Percentiles rank a stretch among this genome's conserved stretches.
Conservation (phyloP, 2,329 filamentous ascomycete genomes). For the Acrodontium crateriforme region DNA sequence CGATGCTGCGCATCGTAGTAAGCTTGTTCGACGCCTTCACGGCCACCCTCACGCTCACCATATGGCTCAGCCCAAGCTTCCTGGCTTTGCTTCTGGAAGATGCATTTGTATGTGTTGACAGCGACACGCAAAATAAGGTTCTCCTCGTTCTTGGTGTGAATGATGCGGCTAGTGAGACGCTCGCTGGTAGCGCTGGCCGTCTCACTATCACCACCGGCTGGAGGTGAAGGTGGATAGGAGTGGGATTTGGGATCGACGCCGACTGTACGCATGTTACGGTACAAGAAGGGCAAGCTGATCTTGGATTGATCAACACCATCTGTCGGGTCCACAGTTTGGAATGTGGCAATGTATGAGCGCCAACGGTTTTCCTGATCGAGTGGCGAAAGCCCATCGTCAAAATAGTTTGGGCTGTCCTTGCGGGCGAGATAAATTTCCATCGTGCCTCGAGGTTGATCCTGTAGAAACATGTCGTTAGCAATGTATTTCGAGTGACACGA, state of each 20-base stretch:
- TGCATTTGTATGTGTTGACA: slow-evolving; percentile 28
- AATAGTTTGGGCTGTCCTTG: slow-evolving; percentile 62
- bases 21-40: slow-evolving; percentile 22
- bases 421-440: slow-evolving; percentile 73
- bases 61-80: slow-evolving; percentile 29
- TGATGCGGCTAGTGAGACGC: slow-evolving; percentile 7
- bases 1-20: slow-evolving; percentile 21
- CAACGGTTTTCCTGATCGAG: slow-evolving; percentile 45
- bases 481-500: neutral
- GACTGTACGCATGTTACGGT: slow-evolving; percentile 24
- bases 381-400: slow-evolving; percentile 51
- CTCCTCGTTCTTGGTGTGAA: slow-evolving; percentile 22
- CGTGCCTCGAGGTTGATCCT: slow-evolving; percentile 54
- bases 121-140: slow-evolving; percentile 31
- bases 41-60: slow-evolving; percentile 21
- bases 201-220: slow-evolving; percentile 3
- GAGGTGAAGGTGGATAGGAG: slow-evolving; percentile 8
- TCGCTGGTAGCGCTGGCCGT: slow-evolving; percentile 2
- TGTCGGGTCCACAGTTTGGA: slow-evolving; percentile 75
- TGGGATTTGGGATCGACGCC: slow-evolving; percentile 19
- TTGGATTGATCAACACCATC: slow-evolving; percentile 24
- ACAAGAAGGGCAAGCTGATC: slow-evolving; percentile 27
- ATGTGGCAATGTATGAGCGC: slow-evolving; percentile 94
- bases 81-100: slow-evolving; percentile 28
- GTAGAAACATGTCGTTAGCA: slow-evolving; percentile 18